Percentiles rank a stretch among this genome's conserved stretches.
phyloP scores from a whole-genome alignment of 2,329 filamentous ascomycete species.

The Pseudocercospora crystallina region DNA sequence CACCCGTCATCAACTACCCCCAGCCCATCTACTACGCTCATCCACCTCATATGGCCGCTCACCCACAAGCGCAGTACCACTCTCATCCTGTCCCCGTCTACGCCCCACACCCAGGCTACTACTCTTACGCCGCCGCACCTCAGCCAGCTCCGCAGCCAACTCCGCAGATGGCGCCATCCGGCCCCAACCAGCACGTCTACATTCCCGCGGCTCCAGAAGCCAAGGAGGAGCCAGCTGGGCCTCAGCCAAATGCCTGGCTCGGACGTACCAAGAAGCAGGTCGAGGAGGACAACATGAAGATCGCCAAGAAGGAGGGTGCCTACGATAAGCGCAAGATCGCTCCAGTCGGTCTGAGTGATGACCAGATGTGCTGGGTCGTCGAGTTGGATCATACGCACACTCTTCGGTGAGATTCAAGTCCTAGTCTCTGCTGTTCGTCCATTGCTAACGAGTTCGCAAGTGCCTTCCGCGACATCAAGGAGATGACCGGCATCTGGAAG shows the following conservation, averaged over 20 bases:
- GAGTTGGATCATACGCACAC: constrained; percentile 33
- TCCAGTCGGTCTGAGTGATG: constrained; percentile 33
- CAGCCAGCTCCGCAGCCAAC: constrained; percentile 12
- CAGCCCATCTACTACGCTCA: constrained; percentile 24
- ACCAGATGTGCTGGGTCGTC: constrained; percentile 39
- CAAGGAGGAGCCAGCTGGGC: constrained; percentile 4
- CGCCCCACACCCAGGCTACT: constrained; percentile 18
- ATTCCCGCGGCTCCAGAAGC: constrained; percentile 11
- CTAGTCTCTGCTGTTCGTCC: background rate
- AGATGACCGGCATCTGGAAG: constrained; percentile 37
- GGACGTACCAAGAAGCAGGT: constrained; percentile 40
- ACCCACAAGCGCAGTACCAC: constrained; percentile 24
- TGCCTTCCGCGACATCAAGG: constrained; percentile 35
- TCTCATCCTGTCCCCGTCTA: constrained; percentile 16
- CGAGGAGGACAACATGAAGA: constrained; percentile 40
- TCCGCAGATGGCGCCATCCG: constrained; percentile 3
- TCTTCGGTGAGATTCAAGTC: constrained; percentile 29
- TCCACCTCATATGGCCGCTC: constrained; percentile 9
- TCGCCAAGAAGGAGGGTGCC: constrained; percentile 35
- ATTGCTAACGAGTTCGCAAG: constrained; percentile 18
- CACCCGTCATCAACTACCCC: constrained; percentile 17
- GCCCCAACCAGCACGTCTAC: constrained; percentile 21
- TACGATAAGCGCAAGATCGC: constrained; percentile 36
- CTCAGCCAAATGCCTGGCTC: constrained; percentile 31
- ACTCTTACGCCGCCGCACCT: constrained; percentile 21